Base-by-base conservation (phyloP, 2,329 filamentous ascomycete genomes). In the Cytospora paraplurivora region DNA sequence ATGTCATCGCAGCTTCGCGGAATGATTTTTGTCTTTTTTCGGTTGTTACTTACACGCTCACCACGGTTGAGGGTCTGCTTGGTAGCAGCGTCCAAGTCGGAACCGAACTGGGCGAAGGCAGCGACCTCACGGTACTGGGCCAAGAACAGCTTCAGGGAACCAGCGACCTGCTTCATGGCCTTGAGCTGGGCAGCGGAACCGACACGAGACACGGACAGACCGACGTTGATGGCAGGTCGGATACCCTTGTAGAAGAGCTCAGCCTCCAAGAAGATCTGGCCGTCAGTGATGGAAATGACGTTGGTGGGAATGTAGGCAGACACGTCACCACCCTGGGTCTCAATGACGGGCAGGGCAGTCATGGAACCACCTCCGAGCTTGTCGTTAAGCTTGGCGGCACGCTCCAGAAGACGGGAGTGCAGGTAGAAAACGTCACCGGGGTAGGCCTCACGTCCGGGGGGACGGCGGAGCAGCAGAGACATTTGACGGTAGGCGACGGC, bases 211-310 rank as follows among this genome's bases (percentile, higher is more conserved):
- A 99, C 95, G 76, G 95, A 99, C 74, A 99, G 92, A 95, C 95
- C 95, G 91, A 99, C 95, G 88, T 99, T 99, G 82, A 99, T 99
- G 84, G 95, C 95, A 75, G 95, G 95, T 78, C 95, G 94, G 82
- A 99, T 84, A 96, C 95, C 95, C 92, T 99, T 99, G 92, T 97
- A 98, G 91, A 98, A 99, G 71, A 98, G 87, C 82, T 99, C 95
- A 72, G 94, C 82, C 84, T 99, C 95, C 85, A 99, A 87, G 92
- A 99, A 99, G 82, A 99, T 98, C 85, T 99, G 95, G 69, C 95
- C 95, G 76, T 98, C 95, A 74, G 95, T 99, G 78, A 99, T 99
- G 80, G 94, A 98, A 88, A 99, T 99, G 84, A 98, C 95, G 87
- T 98, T 99, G 84, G 95, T 99, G 75, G 95, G 95, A 88, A 99